Percentiles rank a stretch among this genome's conserved stretches.
Conservation (phyloP, 805 yeast genomes). For the Yarrowia bubula region DNA sequence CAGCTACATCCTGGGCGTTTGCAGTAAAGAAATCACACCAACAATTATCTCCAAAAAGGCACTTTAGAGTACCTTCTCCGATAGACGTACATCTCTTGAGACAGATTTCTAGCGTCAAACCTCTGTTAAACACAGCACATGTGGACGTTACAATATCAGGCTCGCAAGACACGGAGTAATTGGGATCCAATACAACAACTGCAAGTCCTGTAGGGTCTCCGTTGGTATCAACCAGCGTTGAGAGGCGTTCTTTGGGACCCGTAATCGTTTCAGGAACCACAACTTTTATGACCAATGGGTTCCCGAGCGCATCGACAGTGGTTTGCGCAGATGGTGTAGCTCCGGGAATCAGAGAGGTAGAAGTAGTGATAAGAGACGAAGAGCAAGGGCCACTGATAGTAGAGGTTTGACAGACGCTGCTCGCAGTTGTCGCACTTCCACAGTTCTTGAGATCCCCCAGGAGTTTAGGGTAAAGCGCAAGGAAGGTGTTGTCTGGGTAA, state of each 20-base stretch:
- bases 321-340: background rate
- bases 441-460: background rate
- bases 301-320: background rate
- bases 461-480: background rate
- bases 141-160: background rate
- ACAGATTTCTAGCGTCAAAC: too few relatives aligned
- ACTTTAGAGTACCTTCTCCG: too few relatives aligned
- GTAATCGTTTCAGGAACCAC: background rate
- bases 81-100: too few relatives aligned
- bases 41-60: too few relatives aligned
- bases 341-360: background rate
- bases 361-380: background rate
- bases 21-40: too few relatives aligned
- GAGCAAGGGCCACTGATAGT: background rate
- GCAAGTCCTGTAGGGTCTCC: background rate
- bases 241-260: background rate
- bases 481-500: background rate
- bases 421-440: background rate
- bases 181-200: background rate
- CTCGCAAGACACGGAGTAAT: background rate
- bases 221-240: background rate
- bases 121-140: too few relatives aligned
- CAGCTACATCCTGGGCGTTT: too few relatives aligned
- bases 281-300: background rate
- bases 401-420: background rate